Conservation (phyloP, 2,329 filamentous ascomycete species). For the Ceratocystis albifundus region DNA sequence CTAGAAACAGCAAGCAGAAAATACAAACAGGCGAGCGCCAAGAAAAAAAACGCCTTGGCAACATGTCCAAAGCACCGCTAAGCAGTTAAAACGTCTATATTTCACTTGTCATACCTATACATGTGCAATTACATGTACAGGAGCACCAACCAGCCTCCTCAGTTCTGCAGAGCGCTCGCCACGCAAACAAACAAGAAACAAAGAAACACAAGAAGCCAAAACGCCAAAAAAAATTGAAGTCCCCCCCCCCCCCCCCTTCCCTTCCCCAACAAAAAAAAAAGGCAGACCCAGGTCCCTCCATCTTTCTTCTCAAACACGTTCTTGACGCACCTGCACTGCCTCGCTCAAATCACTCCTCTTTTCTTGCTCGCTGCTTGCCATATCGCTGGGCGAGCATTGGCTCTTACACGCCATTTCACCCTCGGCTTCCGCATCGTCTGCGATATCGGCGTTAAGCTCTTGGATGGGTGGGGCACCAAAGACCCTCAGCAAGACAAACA, state of each 20-base stretch:
- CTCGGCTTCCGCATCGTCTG: constrained; percentile 28
- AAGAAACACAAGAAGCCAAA: too few species aligned
- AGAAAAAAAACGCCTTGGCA: too few species aligned
- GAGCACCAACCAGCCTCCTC: too few species aligned
- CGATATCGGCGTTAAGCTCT: constrained; percentile 30
- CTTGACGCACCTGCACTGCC: neutral
- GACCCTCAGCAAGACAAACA: constrained; percentile 53
- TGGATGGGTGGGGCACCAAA: constrained; percentile 38
- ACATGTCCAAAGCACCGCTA: too few species aligned
- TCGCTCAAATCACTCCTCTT: neutral
- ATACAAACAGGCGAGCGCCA: neutral
- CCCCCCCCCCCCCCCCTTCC: too few species aligned
- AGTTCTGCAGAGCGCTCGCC: too few species aligned
- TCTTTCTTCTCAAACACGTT: neutral
- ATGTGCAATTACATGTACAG: too few species aligned
- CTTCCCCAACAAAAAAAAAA: too few species aligned
- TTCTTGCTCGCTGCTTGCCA: neutral
- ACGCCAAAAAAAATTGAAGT: neutral
- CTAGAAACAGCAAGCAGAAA: neutral
- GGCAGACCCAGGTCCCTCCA: neutral
- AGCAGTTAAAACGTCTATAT: too few species aligned
- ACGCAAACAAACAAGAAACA: too few species aligned
- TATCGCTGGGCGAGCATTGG: neutral
- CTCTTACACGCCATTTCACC: constrained; percentile 27
- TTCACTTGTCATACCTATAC: too few species aligned